Base-by-base conservation (phyloP, 1,284 basidiomycete species). In the Phellinidium pouzarii region DNA sequence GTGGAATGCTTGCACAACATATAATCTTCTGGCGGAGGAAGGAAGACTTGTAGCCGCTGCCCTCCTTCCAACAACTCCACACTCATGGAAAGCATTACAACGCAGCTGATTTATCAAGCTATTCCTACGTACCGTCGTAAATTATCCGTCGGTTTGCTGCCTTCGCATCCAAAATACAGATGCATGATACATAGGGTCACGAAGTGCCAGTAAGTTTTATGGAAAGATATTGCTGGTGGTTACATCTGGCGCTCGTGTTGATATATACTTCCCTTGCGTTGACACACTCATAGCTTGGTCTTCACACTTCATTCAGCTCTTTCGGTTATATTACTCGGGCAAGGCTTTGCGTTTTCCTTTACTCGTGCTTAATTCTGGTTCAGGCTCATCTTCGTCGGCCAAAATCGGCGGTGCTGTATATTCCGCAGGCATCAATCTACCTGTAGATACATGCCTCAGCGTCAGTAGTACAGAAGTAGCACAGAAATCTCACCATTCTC, bases 1-100 rank as follows among this genome's bases (percentile, higher is more conserved):
- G 47, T 50, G 41, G 41, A 50, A 56, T 36, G 94, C 94, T 9
- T 93, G 91, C 62, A 87, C 92, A 29, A 96, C 94, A 0, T 98
- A 92, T 68, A 98, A 98, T 67, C 70, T 98, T 29, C 77, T 98
- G 37, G 71, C 86, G 0, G 95, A 98, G 68, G 94, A 98, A 69
- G 94, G 93, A 1, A 74, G 94, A 50, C 84, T 85, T 17, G 91
- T 98, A 11, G 89, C 91, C 23, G 94, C 91, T 8, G 94, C 94
- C 2, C 68, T 97, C 12, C 73, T 95, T 40, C 93, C 93, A 7
- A 59, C 82, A 4, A 67, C 66, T 14, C 73, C 76, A 22, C 68
- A 67, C 22, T 48, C 66, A 31, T 84, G 80, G 81, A 65, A 52
- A 48, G 25, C 26, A 9, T 8, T 27, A n/a, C 43, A 26, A 36